These are phyloP conservation scores for Coccinonectria pachysandricola DNA, from an alignment of 2,329 filamentous ascomycete species.

Conservation along the genomic window DNA sequence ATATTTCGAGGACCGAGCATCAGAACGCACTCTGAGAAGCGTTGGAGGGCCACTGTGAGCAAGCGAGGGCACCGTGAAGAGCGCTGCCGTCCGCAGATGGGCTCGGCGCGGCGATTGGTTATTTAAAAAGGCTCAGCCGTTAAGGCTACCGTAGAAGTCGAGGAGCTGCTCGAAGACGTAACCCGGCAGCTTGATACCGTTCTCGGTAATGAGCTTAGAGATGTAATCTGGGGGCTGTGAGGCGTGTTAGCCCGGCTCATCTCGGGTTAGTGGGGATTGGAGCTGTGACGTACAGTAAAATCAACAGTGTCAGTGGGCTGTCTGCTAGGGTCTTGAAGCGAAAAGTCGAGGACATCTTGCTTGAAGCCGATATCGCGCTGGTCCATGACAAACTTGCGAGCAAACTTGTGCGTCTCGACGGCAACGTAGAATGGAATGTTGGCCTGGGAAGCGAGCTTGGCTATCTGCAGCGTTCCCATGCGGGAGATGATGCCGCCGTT, in stretches of 20 bases:
- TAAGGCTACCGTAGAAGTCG: conserved; percentile 44
- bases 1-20: too few species aligned
- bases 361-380: conserved; percentile 72
- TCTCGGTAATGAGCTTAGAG: conserved; percentile 65
- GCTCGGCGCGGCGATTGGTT: conserved; percentile 6
- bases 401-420: conserved; percentile 94
- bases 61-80: too few species aligned
- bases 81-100: too few species aligned
- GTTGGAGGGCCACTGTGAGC: too few species aligned
- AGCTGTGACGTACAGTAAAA: conserved; percentile 48
- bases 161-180: conserved; percentile 63
- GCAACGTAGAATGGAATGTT: conserved; percentile 82
- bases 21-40: too few species aligned
- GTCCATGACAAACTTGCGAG: conserved; percentile 71
- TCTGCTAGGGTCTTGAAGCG: conserved; percentile 37
- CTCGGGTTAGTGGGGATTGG: not conserved
- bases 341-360: conserved; percentile 68
- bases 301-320: conserved; percentile 52
- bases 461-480: conserved; percentile 79
- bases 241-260: not conserved
- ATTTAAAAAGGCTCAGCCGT: conserved; percentile 17
- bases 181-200: conserved; percentile 58
- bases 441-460: conserved; percentile 58
- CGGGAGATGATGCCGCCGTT: conserved; percentile 88
- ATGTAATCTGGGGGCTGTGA: conserved; percentile 55